phyloP scores from a whole-genome alignment of 495 filamentous ascomycete genomes.

The Trichoderma asperelloides region DNA sequence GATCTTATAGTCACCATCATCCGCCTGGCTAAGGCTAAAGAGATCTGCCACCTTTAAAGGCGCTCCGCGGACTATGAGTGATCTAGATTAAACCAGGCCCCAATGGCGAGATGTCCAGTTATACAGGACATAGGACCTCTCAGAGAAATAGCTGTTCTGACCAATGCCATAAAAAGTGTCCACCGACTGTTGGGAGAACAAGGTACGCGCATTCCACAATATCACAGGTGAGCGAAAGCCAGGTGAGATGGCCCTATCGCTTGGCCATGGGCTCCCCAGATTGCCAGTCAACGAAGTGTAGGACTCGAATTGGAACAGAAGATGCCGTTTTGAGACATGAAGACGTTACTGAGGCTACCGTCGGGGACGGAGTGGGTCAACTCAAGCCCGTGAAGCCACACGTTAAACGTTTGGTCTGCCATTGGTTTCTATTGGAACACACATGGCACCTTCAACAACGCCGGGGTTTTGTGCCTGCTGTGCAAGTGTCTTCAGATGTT shows the following conservation, averaged over 20 bases:
- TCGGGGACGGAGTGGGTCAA: not conserved
- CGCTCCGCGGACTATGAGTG: too few species aligned
- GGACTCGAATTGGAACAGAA: not conserved
- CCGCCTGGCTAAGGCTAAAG: too few species aligned
- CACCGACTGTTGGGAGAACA: not conserved
- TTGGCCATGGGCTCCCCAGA: not conserved
- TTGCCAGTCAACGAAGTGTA: constrained; percentile 11
- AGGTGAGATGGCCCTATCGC: not conserved
- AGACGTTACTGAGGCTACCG: not conserved
- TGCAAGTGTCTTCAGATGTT: too few species aligned
- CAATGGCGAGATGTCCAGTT: not conserved
- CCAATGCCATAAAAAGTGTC: not conserved
- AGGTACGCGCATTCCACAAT: not conserved
- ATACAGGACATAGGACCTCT: not conserved
- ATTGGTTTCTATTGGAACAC: too few species aligned
- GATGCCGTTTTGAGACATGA: constrained; percentile 1
- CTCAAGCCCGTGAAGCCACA: too few species aligned
- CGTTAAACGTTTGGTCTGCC: too few species aligned
- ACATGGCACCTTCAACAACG: too few species aligned
- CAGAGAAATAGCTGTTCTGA: not conserved
- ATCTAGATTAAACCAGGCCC: not conserved
- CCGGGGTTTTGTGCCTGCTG: too few species aligned
- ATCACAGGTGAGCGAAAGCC: not conserved
- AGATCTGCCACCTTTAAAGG: too few species aligned
- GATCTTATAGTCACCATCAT: too few species aligned